These are phyloP conservation scores for Pseudisothecium myosuroides DNA, from an alignment of 225 moss, liverwort and hornwort species.

Conservation along the genomic window DNA sequence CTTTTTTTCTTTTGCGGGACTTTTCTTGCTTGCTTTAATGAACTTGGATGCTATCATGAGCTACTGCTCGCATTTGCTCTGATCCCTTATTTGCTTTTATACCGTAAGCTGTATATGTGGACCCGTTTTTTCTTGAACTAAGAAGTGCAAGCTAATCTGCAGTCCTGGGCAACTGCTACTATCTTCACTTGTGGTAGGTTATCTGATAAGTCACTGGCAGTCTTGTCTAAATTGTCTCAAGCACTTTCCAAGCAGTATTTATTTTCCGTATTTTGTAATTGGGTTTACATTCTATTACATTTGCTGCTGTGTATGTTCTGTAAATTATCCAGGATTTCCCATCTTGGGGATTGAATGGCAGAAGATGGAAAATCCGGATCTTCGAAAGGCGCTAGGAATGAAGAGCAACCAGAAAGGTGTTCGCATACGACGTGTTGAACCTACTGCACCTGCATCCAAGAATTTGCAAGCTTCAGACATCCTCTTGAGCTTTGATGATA, in stretches of 20 bases:
- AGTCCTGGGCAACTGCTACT: background rate
- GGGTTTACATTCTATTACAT: background rate
- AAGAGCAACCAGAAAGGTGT: constrained; percentile 87
- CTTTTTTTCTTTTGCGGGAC: background rate
- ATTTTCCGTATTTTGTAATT: background rate
- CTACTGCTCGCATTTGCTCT: background rate
- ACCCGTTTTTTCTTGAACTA: background rate
- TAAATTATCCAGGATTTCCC: constrained; percentile 63
- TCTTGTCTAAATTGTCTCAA: background rate
- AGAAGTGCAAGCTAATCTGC: background rate
- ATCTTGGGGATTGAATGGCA: constrained; percentile 99
- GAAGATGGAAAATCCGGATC: constrained; percentile 99
- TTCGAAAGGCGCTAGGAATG: constrained; percentile 93
- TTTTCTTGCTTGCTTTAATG: background rate
- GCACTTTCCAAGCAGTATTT: background rate
- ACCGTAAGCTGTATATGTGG: background rate
- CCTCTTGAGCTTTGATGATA: constrained; percentile 86
- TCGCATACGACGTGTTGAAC: constrained; percentile 93
- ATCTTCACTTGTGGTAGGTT: background rate
- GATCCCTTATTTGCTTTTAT: background rate
- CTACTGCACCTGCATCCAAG: constrained; percentile 90
- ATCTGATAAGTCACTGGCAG: background rate
- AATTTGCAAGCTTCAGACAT: constrained; percentile 82
- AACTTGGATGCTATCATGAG: background rate
- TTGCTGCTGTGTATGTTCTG: background rate